These are phyloP conservation scores for Dactylellina drechsleri DNA, from an alignment of 2,329 filamentous ascomycete genomes.

Conservation along the genomic window DNA sequence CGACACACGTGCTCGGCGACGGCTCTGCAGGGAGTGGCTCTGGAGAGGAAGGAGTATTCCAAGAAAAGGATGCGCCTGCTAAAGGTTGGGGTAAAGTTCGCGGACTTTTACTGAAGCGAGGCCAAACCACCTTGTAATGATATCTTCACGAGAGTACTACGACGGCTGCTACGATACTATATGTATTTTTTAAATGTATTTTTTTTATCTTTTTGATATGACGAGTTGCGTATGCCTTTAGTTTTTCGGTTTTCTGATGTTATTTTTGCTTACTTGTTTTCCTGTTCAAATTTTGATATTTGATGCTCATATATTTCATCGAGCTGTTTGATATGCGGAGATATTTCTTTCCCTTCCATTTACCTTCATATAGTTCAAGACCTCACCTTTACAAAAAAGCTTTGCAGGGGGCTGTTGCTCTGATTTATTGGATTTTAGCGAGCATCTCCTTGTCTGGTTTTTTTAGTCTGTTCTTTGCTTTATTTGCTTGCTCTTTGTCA, in stretches of 20 bases:
- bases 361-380: constrained; percentile 4
- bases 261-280: neutral
- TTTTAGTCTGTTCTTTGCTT: constrained; percentile 4
- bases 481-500: constrained; percentile 19
- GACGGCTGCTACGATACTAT: constrained; percentile 36
- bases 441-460: constrained; percentile 33
- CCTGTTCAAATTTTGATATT: neutral
- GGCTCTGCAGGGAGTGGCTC: constrained; percentile 43
- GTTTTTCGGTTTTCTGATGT: constrained; percentile 3
- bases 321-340: constrained; percentile 11
- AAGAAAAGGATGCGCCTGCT: constrained; percentile 17
- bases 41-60: constrained; percentile 30
- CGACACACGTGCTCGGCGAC: constrained; percentile 36
- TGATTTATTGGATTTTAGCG: constrained; percentile 48
- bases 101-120: constrained; percentile 47
- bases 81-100: constrained; percentile 53
- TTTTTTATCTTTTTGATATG: neutral
- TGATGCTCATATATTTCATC: constrained; percentile 48
- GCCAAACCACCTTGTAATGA: constrained; percentile 37
- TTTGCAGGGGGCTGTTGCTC: constrained; percentile 28
- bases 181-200: neutral
- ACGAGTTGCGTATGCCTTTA: constrained; percentile 17
- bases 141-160: constrained; percentile 26
- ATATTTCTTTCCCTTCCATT: neutral
- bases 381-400: constrained; percentile 32